Evolutionary conservation across 2,329 filamentous ascomycete species (phyloP).

Genomic region (Verticillium nubilum): DNA sequence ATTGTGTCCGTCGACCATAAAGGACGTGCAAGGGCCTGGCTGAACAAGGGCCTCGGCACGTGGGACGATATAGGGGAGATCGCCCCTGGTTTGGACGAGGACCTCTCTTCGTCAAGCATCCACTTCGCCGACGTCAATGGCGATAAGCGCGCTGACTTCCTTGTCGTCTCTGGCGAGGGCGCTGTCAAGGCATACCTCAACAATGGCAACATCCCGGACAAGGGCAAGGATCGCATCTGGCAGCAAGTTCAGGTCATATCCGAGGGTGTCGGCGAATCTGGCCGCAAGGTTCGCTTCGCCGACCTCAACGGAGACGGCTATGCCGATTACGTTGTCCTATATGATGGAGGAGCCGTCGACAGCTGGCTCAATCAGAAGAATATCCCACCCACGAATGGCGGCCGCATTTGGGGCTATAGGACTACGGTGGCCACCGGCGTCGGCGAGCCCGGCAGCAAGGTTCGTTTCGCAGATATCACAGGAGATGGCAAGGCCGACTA

Average conservation of each 20-base stretch:
- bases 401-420: not conserved
- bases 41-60: constrained; percentile 4
- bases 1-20: constrained; percentile 7
- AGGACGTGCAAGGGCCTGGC: constrained; percentile 4
- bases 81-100: constrained; percentile 3
- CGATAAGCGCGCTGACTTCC: constrained; percentile 8
- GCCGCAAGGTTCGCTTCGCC: constrained; percentile 10
- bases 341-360: constrained; percentile 13
- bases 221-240: not conserved
- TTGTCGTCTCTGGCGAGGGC: constrained; percentile 12
- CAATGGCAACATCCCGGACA: constrained; percentile 1
- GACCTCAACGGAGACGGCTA: constrained; percentile 6
- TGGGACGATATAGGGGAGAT: not conserved
- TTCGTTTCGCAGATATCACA: constrained; percentile 3
- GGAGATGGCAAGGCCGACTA: constrained; percentile 9
- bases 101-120: not conserved
- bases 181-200: constrained; percentile 14
- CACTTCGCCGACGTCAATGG: constrained; percentile 6
- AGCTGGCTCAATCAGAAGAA: constrained; percentile 9
- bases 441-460: constrained; percentile 10
- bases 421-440: constrained; percentile 7
- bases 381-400: not conserved
- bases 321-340: constrained; percentile 13
- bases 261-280: constrained; percentile 9
- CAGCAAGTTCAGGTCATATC: not conserved